Evolutionary conservation across 2,329 filamentous ascomycete species (phyloP), one percentile per base, ranked within the genome.

Genomic region (Ophiostoma himal-ulmi): DNA sequence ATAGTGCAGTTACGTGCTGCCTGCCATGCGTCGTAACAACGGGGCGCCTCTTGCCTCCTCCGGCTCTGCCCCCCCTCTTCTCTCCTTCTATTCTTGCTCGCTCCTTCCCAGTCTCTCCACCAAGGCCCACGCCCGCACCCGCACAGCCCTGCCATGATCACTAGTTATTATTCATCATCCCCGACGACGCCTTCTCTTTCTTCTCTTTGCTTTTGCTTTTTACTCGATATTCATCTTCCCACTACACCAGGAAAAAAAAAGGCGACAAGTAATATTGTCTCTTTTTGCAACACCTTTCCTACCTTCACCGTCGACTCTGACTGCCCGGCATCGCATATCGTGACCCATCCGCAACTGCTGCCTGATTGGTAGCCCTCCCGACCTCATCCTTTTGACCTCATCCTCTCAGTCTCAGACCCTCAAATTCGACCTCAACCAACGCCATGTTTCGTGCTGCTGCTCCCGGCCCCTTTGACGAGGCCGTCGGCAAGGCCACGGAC

Each of bases 401-500:
- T 30, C 52, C 65, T 20, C 13, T 68, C 17, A 11, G 26, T 41
- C 44, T 44, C 44, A 6, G n/a, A 7, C 41, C 17, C 41, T 20
- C 6, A 30, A 30, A 30, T 30, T 48, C 44, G 44, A 48, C 17
- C 44, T n/a, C 52, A 26, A 26, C 52, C 52, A 4, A 26, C 52
- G 81, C 78, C 79, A 88, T 88, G 84, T 87, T 87, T 75, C 82
- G 85, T 79, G 84, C 85, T 75, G 84, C 85, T 78, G 83, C 85
- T 75, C 80, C 80, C 73, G 83, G 84, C 76, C 85, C 85, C 69
- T 88, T 85, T 78, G 86, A 88, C 78, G 85, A 87, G 77, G 82
- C 80, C 76, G 82, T 88, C 80, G 86, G 83, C 80, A 88, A 88
- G 83, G 94, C 95, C 78, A 99, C 95, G 70, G 95, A 99, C 81